Evolutionary conservation across 202 grass and related monocot species (phyloP).

Genomic region (Eragrostis tef): DNA sequence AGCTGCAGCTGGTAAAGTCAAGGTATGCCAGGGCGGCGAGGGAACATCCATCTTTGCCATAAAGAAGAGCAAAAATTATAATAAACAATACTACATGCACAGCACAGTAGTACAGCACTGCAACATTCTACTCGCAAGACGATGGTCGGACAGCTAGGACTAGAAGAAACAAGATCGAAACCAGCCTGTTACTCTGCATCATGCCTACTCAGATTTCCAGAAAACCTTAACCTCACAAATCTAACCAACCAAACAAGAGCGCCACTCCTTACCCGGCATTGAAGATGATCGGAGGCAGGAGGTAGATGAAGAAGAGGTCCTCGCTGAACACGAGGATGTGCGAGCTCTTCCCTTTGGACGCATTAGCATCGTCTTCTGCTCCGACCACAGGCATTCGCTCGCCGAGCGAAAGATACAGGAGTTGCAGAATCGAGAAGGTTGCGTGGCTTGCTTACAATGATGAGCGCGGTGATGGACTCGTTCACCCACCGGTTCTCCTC

Average conservation of each 20-base stretch:
- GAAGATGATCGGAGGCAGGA: constrained; percentile 98
- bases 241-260: not conserved
- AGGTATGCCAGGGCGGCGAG: not conserved
- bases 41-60: constrained; percentile 10
- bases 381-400: not conserved
- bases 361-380: constrained; percentile 2
- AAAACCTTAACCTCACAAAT: constrained; percentile 22
- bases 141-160: constrained; percentile 49
- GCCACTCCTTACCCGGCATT: constrained; percentile 75
- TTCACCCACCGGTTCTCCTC: constrained; percentile 94
- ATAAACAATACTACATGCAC: constrained; percentile 42
- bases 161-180: constrained; percentile 43
- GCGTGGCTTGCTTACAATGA: constrained; percentile 59
- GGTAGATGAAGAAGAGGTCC: constrained; percentile 99
- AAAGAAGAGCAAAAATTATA: not conserved
- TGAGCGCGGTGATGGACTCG: constrained; percentile 88
- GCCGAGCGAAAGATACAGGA: not conserved
- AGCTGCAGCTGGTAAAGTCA: constrained; percentile 18
- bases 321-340: constrained; percentile 96
- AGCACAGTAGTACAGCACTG: not conserved
- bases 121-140: not conserved
- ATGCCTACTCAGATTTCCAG: not conserved
- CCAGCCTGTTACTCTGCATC: constrained; percentile 17
- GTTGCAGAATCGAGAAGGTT: not conserved
- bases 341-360: constrained; percentile 93